Conservation (phyloP, 441 rosid genomes). For the Pelargonium myrrhifolium region DNA sequence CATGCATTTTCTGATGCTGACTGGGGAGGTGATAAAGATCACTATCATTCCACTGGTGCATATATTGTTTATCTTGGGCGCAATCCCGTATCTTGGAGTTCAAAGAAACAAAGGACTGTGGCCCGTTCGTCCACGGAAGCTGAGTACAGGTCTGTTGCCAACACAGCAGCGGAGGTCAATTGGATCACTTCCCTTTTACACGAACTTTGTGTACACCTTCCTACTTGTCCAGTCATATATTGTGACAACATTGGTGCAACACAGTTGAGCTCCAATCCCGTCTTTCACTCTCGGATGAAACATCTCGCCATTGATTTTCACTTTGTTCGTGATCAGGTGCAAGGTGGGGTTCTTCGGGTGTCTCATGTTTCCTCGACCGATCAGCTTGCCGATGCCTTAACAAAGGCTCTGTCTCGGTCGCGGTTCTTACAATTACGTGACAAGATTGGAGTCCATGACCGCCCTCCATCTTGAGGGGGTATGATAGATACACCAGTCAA, state of each 20-base stretch:
- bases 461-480: background rate
- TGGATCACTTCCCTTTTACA: background rate
- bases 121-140: background rate
- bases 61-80: background rate
- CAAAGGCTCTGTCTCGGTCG: background rate
- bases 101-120: background rate
- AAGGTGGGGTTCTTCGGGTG: background rate
- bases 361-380: background rate
- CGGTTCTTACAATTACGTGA: background rate
- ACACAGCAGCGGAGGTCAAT: background rate
- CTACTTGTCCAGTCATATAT: background rate
- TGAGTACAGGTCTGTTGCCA: background rate
- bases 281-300: background rate
- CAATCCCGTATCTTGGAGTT: background rate
- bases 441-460: background rate
- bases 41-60: background rate
- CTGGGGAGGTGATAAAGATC: background rate
- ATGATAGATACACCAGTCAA: too few species aligned
- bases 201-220: background rate
- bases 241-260: slow-evolving; percentile 1
- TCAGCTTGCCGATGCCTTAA: background rate
- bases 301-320: slow-evolving; percentile 6
- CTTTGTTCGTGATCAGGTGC: background rate
- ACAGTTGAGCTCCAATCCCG: background rate
- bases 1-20: slow-evolving; percentile 6